Percentiles rank a stretch among this genome's conserved stretches.
Conservation (phyloP, 805 yeast species). For the Kluyveromyces aestuarii region DNA sequence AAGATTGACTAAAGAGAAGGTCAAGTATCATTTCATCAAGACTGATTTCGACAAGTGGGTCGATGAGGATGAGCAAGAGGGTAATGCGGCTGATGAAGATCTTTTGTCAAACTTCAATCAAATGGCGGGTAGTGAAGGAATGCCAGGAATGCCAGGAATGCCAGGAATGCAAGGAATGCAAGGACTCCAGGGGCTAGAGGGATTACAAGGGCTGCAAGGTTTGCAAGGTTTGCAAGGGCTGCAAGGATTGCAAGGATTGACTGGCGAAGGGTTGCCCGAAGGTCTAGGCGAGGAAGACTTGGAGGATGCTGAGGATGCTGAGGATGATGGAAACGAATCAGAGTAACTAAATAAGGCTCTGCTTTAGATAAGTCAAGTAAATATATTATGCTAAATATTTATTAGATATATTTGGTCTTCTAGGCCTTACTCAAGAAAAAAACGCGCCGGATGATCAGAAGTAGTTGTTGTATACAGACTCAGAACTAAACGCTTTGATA, state of each 20-base stretch:
- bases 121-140: constrained; percentile 27
- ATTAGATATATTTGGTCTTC: neutral
- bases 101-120: constrained; percentile 27
- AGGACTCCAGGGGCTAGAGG: neutral
- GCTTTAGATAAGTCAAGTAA: neutral
- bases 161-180: constrained; percentile 7
- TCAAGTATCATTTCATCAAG: constrained; percentile 68
- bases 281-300: neutral
- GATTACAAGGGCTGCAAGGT: neutral
- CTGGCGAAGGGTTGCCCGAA: neutral
- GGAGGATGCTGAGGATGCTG: neutral
- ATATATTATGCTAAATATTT: neutral
- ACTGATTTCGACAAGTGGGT: constrained; percentile 98
- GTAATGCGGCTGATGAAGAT: constrained; percentile 31
- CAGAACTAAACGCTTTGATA: constrained; percentile 40
- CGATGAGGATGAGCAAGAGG: constrained; percentile 96
- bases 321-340: neutral
- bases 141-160: constrained; percentile 32
- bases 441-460: neutral
- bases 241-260: constrained; percentile 2
- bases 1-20: constrained; percentile 80
- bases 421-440: neutral
- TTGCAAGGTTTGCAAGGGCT: neutral
- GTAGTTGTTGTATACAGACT: too few species aligned
- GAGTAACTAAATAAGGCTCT: neutral